Conservation (phyloP, 208 protist genomes). For the Herpetomonas tarakana region DNA sequence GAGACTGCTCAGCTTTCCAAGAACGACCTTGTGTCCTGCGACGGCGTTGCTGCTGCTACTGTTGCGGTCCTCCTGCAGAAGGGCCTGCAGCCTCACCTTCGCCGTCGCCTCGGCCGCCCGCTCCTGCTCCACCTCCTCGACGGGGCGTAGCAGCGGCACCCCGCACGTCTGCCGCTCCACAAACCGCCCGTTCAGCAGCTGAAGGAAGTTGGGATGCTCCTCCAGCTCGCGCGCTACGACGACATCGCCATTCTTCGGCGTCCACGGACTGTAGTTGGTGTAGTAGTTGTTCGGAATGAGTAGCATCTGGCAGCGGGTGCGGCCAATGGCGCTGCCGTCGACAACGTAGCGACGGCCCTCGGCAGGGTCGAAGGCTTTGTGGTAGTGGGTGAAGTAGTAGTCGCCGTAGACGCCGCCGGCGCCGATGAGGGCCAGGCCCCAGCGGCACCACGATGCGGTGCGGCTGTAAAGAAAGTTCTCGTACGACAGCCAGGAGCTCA, state of each 20-base stretch:
- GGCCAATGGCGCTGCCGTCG: constrained; percentile 76
- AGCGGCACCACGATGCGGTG: constrained; percentile 55
- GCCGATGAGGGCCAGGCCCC: constrained; percentile 51
- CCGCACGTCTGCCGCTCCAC: constrained; percentile 82
- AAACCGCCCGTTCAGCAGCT: constrained; percentile 81
- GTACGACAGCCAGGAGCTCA: constrained; percentile 82
- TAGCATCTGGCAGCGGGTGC: constrained; percentile 67
- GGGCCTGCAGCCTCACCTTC: constrained; percentile 2
- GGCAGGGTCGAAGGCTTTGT: constrained; percentile 60
- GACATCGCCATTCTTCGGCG: constrained; percentile 76
- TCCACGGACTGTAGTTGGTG: constrained; percentile 85
- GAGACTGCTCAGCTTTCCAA: not conserved
- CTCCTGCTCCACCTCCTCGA: constrained; percentile 43
- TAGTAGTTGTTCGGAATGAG: constrained; percentile 77
- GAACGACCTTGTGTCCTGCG: not conserved
- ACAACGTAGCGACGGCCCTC: constrained; percentile 65
- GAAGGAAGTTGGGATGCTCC: constrained; percentile 65
- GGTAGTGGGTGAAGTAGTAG: constrained; percentile 85
- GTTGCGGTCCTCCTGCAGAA: too few relatives aligned
- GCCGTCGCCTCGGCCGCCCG: constrained; percentile 10
- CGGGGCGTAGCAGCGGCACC: constrained; percentile 50
- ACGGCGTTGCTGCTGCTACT: not conserved
- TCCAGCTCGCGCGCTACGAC: constrained; percentile 69
- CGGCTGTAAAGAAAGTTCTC: constrained; percentile 68
- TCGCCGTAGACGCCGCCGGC: constrained; percentile 67